Evolutionary conservation across 2,329 filamentous ascomycete genomes (phyloP).

Genomic region (Beauveria caledonica): DNA sequence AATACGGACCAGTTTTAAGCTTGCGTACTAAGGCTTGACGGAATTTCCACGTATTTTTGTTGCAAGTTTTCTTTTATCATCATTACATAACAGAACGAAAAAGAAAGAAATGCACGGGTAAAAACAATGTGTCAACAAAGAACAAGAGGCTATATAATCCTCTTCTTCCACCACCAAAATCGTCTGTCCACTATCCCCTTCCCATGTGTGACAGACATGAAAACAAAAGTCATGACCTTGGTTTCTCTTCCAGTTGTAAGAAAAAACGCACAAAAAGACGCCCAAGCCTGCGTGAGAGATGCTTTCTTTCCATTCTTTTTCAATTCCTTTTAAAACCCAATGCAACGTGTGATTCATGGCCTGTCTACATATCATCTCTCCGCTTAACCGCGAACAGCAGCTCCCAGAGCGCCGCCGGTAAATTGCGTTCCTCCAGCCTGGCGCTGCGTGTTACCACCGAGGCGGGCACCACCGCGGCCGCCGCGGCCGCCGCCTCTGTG

Average conservation of each 20-base stretch:
- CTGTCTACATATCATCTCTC: neutral
- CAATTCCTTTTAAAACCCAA: conserved; percentile 3
- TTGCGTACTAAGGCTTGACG: neutral
- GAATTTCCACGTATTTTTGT: neutral
- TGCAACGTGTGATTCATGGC: conserved; percentile 10
- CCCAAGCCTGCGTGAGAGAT: conserved; percentile 5
- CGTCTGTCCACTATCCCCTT: neutral
- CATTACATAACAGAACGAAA: conserved; percentile 9
- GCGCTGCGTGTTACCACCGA: conserved; percentile 51
- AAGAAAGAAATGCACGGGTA: neutral
- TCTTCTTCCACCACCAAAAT: conserved; percentile 1
- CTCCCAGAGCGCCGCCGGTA: conserved; percentile 70
- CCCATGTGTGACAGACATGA: conserved; percentile 8
- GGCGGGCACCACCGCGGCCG: conserved; percentile 52
- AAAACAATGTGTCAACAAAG: conserved; percentile 1
- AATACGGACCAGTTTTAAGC: neutral
- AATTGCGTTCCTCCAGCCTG: conserved; percentile 70
- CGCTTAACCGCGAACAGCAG: conserved; percentile 51
- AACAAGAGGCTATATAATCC: neutral
- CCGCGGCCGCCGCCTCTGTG: conserved; percentile 53
- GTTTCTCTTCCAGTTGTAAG: neutral
- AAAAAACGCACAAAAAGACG: conserved; percentile 9
- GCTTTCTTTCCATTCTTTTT: conserved; percentile 7
- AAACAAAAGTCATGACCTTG: conserved; percentile 6
- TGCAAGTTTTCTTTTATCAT: conserved; percentile 6